These are phyloP conservation scores for Calycina herbarum DNA, from an alignment of 2,329 filamentous ascomycete species.

Conservation along the genomic window DNA sequence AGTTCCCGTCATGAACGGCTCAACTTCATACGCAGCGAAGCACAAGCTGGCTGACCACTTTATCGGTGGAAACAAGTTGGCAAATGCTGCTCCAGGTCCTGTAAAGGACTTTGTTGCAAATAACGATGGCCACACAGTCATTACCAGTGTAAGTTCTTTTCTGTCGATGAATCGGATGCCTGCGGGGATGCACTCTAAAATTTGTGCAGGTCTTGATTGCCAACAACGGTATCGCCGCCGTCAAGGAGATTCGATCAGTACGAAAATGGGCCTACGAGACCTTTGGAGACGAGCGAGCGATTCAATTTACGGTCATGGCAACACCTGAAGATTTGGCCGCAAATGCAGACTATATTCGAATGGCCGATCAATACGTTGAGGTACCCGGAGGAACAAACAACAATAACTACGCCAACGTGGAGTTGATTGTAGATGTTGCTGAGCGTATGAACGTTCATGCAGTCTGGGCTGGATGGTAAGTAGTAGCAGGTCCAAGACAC, in stretches of 20 bases:
- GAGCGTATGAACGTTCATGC: slow-evolving; percentile 98
- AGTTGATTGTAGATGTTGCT: slow-evolving; percentile 97
- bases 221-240: slow-evolving; percentile 99
- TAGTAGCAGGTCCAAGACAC: slow-evolving; percentile 40
- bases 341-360: slow-evolving; percentile 98
- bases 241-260: slow-evolving; percentile 98
- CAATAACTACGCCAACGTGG: slow-evolving; percentile 99
- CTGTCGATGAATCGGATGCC: not conserved
- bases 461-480: slow-evolving; percentile 97
- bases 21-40: slow-evolving; percentile 73
- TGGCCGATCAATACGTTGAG: slow-evolving; percentile 99
- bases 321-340: slow-evolving; percentile 96
- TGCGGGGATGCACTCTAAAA: not conserved
- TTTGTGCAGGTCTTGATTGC: slow-evolving; percentile 82
- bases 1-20: slow-evolving; percentile 56
- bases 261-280: slow-evolving; percentile 99
- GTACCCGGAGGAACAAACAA: slow-evolving; percentile 99
- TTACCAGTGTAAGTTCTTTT: slow-evolving; percentile 76
- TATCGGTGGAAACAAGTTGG: slow-evolving; percentile 89
- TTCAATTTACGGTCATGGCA: slow-evolving; percentile 99
- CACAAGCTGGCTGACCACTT: slow-evolving; percentile 88
- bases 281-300: slow-evolving; percentile 96
- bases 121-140: slow-evolving; percentile 94
- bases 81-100: slow-evolving; percentile 76
- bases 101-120: slow-evolving; percentile 95